Percentiles rank a stretch among this genome's conserved stretches.
phyloP scores from a whole-genome alignment of 176 grass and related monocot genomes.

The Poa annua region DNA sequence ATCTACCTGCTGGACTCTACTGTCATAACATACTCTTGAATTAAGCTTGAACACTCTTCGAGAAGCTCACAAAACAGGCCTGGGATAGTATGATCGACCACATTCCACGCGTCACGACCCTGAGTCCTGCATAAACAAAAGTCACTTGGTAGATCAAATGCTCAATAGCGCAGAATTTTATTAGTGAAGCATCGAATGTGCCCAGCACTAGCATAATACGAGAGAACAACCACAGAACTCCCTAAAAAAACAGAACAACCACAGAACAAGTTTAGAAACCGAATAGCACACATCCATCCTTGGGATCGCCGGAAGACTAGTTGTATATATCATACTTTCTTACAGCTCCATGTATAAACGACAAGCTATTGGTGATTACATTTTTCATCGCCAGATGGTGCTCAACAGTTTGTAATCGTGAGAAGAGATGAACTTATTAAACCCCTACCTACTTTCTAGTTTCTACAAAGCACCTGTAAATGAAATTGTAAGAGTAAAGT shows the following conservation, averaged over 20 bases:
- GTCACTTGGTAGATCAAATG: background rate
- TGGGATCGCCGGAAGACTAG: background rate
- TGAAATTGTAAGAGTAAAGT: background rate
- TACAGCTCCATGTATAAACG: background rate
- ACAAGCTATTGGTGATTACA: background rate
- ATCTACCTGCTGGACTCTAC: background rate
- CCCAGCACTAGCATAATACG: background rate
- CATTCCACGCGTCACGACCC: background rate
- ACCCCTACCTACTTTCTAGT: background rate
- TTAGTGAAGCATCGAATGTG: background rate
- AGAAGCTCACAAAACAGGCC: background rate
- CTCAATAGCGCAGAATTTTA: background rate
- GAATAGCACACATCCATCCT: background rate
- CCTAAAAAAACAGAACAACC: too few species aligned
- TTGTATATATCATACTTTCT: background rate
- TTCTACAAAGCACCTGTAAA: background rate
- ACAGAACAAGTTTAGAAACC: background rate
- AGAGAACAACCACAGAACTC: background rate
- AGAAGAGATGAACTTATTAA: background rate
- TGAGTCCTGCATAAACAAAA: background rate
- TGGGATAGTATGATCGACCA: background rate
- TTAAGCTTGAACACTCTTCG: background rate
- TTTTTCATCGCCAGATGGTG: background rate
- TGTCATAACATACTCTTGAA: background rate
- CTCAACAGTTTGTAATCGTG: background rate